Evolutionary conservation across 192 early-diverging fungal species (phyloP), one percentile per base, ranked within the genome.

Genomic region (Spinellus fusiger): DNA sequence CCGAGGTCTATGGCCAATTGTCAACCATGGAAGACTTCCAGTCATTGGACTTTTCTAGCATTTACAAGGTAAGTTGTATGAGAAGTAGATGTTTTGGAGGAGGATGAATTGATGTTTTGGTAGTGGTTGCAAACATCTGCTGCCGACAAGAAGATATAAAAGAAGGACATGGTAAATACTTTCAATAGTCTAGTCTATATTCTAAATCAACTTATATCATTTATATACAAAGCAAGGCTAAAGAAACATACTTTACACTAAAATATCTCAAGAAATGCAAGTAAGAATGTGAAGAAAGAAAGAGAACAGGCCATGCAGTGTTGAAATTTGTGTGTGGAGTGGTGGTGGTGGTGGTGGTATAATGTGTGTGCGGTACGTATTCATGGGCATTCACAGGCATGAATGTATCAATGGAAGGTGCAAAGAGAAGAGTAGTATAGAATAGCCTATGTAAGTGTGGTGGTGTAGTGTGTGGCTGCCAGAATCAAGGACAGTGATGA

Each of bases 21-120:
- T 71, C 88, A 13, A 77, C 71, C 33, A 81, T 80, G 31, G 80
- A 83, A 32, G 73, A 71, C 3, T 92, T 80, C 64, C 80, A 84
- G 35, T 71, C 79, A n/a, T 83, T 93, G 65, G 94, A 97, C 71
- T 97, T 97, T 66, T 80, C 84, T 15, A 82, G 83, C 51, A 75
- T 88, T n/a, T 90, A 85, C 76, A 78, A 86, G 64, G 70, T 72
- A 62, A 57, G 7, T 40, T 29, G 5, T 37, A 37, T 9, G 13
- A 37, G 13, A 37, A 37, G 13, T 37, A 37, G 35, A 37, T 37
- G 13, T 5, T 9, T 37, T n/a, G n/a, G n/a, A 37, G 13, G 13
- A 9, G 13, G 35, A 37, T 37, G 13, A 13, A 37, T 37, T 9
- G 35, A 37, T 37, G 13, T 5, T 9, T 37, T 9, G 35, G 13